Evolutionary conservation across 2,329 filamentous ascomycete genomes (phyloP), one percentile per base, ranked within the genome.

Genomic region (Monosporascus sp.): DNA sequence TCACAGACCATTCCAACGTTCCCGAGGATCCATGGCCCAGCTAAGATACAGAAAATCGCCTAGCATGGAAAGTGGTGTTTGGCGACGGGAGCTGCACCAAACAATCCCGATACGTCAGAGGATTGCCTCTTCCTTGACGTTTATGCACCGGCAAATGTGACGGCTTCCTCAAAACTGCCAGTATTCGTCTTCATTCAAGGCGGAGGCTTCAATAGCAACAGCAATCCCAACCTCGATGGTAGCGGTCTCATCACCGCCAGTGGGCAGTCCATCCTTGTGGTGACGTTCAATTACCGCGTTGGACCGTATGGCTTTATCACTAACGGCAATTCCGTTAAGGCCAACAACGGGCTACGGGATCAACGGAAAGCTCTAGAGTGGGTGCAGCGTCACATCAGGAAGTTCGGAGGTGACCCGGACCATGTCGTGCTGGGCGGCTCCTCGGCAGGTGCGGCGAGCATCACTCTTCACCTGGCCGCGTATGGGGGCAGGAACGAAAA

Each of bases 221-320:
- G 73, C 1, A 73, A 76, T 52, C 63, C 73, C 1, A 78, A 86
- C 56, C 76, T 81, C 59, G 81, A 90, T 58, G 85, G 81, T 0
- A 78, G 76, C 1, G 82, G 79, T 0, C 69, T 91, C n/a, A 75
- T 86, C 27, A 66, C 75, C 31, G 85, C 83, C 0, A 80, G 81
- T 19, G 74, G 77, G 38, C 71, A 80, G 53, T 76, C 81, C 47
- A 85, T 91, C 26, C 71, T 92, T 0, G 82, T 90, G 0, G 86
- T 92, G 2, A 85, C 78, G 9, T 80, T 90, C 70, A 91, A 91
- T 69, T 91, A 92, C 65, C 84, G 89, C 5, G 86, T 92, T 11
- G 88, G 88, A 0, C 79, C 82, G 0, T 91, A 84, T 59, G 88
- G 89, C 0, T 92, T 91, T 64, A 75, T 92, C 14, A 81, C 82